Evolutionary conservation across 148 eudicot genomes (phyloP), one percentile per base, ranked within the genome.

Genomic region (Dianthus caryophyllus): DNA sequence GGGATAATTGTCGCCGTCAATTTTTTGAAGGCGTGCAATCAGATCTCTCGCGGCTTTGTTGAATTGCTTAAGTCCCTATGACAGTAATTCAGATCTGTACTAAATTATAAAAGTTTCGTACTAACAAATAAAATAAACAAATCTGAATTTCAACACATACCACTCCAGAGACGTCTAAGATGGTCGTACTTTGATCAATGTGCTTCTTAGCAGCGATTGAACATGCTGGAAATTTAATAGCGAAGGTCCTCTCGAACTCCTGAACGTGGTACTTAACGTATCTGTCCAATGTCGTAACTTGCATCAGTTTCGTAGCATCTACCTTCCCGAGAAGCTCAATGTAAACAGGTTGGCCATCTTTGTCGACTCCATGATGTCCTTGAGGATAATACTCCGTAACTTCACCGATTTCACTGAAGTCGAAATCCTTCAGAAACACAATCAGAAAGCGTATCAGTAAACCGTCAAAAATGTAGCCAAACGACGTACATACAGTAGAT

Each of bases 1-100:
- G 48, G 98, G 99, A 72, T 90, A 94, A 73, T 94, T 94, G 77
- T 94, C 98, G 27, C 98, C 87, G 64, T 94, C 98, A 76, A 94
- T 86, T 84, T 90, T 90, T 73, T 94, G 97, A 48, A 94, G 92
- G 43, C 88, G 83, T 17, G 74, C 74, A 31, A 94, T 81, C 73
- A 94, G 86, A 22, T 94, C 97, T 74, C 97, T 83, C 5, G 97
- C 96, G 50, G 84, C 65, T 84, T 94, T 90, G 63, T 86, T 84
- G 52, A 88, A 86, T 77, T 88, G 90, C 66, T 90, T 94, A 60
- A 88, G 81, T 63, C 99, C 99, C 99, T 94, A 74, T 27, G 56
- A 41, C 14, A 71, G 62, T 13, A 60, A 48, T 67, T 68, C 46
- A 53, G 50, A 75, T 52, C 24, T 30, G 63, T 47, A 33, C 26